phyloP scores from a whole-genome alignment of 768 basidiomycete species.

The Leucogyrophana mollusca region DNA sequence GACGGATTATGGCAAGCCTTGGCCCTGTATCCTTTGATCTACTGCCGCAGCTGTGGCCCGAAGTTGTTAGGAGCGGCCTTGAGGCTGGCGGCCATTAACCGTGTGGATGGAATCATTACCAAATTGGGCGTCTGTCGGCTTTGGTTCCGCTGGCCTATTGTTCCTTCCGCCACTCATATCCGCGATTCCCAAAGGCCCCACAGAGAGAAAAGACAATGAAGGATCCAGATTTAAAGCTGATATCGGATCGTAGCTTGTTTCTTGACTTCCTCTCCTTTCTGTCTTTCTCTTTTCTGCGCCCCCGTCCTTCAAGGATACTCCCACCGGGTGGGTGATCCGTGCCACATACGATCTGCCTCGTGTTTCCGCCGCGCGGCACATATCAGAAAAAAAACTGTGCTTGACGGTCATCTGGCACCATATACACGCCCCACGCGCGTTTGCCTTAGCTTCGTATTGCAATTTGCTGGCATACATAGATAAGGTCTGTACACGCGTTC shows the following conservation, averaged over 20 bases:
- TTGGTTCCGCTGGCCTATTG: slow-evolving; percentile 3
- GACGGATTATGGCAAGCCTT: no score
- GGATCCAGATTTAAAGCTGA: background rate
- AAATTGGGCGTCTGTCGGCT: no score
- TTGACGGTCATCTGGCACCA: background rate
- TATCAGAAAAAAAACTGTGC: background rate
- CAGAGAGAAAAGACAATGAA: background rate
- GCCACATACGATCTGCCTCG: slow-evolving; percentile 5
- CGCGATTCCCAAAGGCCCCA: background rate
- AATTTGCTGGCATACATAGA: slow-evolving; percentile 10
- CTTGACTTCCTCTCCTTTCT: background rate
- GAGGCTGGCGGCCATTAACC: no score
- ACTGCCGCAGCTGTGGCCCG: no score
- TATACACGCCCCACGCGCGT: background rate
- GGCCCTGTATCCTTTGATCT: no score
- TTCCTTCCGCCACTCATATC: background rate
- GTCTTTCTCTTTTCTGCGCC: background rate
- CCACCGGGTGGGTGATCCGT: slow-evolving; percentile 7
- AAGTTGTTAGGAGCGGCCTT: no score
- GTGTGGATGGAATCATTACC: no score
- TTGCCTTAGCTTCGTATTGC: slow-evolving; percentile 6
- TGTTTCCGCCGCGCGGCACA: slow-evolving; percentile 3
- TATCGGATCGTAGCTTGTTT: background rate
- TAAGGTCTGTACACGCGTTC: slow-evolving; percentile 5
- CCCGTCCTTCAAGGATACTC: background rate